Evolutionary conservation across 2,329 filamentous ascomycete genomes (phyloP), one percentile per base, ranked within the genome.

Genomic region (Epichloe hybrida): DNA sequence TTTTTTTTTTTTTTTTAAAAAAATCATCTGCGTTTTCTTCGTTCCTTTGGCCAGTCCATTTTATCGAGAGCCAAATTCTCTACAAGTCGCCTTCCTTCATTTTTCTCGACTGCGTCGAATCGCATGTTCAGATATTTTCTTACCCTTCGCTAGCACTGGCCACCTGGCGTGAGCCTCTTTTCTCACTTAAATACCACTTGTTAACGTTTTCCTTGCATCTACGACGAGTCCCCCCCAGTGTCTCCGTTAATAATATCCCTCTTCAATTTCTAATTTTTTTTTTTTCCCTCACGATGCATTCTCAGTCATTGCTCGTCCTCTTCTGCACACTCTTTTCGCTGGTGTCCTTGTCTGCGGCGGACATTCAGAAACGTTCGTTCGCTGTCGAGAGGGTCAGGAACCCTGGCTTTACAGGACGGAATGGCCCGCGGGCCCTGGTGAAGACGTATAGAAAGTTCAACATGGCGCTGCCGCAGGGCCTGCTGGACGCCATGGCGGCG

Each of bases 391-490:
- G 81, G 37, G 67, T 77, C 45, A 65, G 70, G 48, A 81, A 80
- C 57, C 68, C 68, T n/a, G 69, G 70, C 51, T 80, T 80, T 61
- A 69, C 71, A 21, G 66, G 73, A 20, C 65, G 63, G 54, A 73
- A 84, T 68, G 81, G 83, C n/a, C 70, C 74, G 0, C 65, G 60
- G 50, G 81, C 83, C 48, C 72, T 90, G 57, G 66, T 76, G 48
- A 85, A 79, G 66, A 79, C 83, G 15, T 83, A 84, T 63, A 68
- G 72, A 58, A 90, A 90, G 64, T 88, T 76, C 64, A 75, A 77
- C 54, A 75, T 83, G 66, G 66, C 69, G 38, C 66, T 76, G 44
- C 67, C 72, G 2, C 58, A 68, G 2, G 67, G 66, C 7, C 7
- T 75, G 48, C 59, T 71, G 48, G 69, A 67, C 35, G 64, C 65